Evolutionary conservation across 805 yeast species (phyloP).

Genomic region (Hanseniaspora singularis): DNA sequence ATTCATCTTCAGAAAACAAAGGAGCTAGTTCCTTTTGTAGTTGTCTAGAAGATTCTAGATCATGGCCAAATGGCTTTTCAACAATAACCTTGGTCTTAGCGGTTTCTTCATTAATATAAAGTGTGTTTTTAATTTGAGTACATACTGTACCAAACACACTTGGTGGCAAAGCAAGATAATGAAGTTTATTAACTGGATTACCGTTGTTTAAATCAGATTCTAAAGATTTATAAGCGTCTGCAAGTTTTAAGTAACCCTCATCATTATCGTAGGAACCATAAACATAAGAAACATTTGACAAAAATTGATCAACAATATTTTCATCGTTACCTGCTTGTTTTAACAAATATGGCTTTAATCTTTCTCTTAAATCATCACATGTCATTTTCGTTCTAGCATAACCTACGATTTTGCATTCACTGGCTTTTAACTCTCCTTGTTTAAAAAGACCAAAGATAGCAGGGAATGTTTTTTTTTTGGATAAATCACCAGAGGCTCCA

Average conservation of each 20-base stretch:
- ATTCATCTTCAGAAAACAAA: conserved; percentile 77
- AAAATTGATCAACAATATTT: conserved; percentile 47
- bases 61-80: conserved; percentile 96
- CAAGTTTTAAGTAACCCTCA: conserved; percentile 57
- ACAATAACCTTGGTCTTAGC: conserved; percentile 76
- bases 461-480: conserved; percentile 90
- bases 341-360: conserved; percentile 54
- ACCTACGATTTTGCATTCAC: conserved; percentile 63
- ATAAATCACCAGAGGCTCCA: conserved; percentile 92
- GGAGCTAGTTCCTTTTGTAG: conserved; percentile 73
- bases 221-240: conserved; percentile 42
- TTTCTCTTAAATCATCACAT: conserved; percentile 51
- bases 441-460: conserved; percentile 65
- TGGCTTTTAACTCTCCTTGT: conserved; percentile 61
- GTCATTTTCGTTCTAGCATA: conserved; percentile 77
- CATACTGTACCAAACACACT: conserved; percentile 77
- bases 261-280: conserved; percentile 70
- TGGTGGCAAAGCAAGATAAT: conserved; percentile 92
- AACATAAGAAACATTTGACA: conserved; percentile 53
- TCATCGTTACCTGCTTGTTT: conserved; percentile 29
- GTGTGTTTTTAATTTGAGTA: conserved; percentile 51
- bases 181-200: conserved; percentile 53
- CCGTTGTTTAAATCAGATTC: conserved; percentile 36
- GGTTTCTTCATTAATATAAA: conserved; percentile 41
- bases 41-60: conserved; percentile 63